Conservation (phyloP, 176 grass and related monocot species). For the sorghum (Sorghum bicolor) region DNA sequence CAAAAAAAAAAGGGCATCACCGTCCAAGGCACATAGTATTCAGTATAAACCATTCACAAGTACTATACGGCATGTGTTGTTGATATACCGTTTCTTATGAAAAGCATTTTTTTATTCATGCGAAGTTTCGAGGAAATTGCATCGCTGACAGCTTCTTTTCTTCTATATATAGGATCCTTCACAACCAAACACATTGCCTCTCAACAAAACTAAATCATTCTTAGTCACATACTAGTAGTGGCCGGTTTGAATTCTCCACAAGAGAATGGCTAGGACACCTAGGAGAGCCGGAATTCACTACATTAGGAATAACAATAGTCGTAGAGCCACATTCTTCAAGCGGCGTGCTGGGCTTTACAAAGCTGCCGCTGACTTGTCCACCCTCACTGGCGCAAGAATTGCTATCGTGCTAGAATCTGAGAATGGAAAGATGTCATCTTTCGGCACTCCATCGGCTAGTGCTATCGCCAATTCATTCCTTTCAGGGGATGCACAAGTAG, state of each 20-base stretch:
- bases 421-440: neutral
- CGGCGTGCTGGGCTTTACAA: neutral
- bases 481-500: neutral
- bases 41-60: neutral
- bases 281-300: neutral
- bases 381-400: neutral
- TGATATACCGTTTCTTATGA: neutral
- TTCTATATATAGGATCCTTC: neutral
- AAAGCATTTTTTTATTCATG: neutral
- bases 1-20: neutral
- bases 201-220: neutral
- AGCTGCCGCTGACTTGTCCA: neutral
- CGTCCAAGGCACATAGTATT: neutral
- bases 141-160: neutral
- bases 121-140: neutral
- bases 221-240: neutral
- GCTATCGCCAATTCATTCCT: neutral
- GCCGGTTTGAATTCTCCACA: neutral
- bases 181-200: neutral
- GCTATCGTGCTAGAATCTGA: neutral
- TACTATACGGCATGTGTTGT: neutral
- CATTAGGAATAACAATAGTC: neutral
- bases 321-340: slow-evolving; percentile 4
- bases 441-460: neutral
- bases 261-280: neutral